phyloP scores from a whole-genome alignment of 352 stramenopile species.

The Pythium aristosporum region DNA sequence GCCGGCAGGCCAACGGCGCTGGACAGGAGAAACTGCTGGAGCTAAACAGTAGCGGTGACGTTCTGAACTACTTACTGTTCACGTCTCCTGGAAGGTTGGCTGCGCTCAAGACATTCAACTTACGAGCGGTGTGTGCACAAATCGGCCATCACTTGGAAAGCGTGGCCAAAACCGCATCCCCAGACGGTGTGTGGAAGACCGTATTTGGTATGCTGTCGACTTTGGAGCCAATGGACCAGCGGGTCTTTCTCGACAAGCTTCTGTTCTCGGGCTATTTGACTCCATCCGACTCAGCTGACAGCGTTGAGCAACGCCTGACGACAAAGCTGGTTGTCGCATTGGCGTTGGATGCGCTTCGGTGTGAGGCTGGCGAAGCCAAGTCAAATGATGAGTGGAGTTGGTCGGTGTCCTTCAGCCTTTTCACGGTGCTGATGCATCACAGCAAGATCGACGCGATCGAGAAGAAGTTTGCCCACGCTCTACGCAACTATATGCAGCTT shows the following conservation, averaged over 20 bases:
- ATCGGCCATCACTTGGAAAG: conserved; percentile 36
- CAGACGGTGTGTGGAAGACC: conserved; percentile 45
- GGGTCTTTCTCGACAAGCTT: conserved; percentile 44
- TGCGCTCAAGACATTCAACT: conserved; percentile 33
- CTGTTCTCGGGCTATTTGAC: conserved; percentile 38
- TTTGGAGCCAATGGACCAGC: conserved; percentile 36
- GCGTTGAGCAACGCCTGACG: conserved; percentile 20
- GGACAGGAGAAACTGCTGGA: conserved; percentile 36
- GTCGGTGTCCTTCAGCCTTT: conserved; percentile 42
- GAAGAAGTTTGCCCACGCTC: conserved; percentile 41
- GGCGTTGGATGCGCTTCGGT: conserved; percentile 42
- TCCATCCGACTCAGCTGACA: neutral
- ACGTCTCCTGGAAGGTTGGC: conserved; percentile 22
- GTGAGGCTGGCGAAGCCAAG: conserved; percentile 23
- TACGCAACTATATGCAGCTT: conserved; percentile 38
- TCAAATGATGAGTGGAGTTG: conserved; percentile 28
- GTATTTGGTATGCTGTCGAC: conserved; percentile 35
- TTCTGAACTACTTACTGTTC: conserved; percentile 31
- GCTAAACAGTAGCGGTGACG: conserved; percentile 38
- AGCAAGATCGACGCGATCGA: conserved; percentile 53
- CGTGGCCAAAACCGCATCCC: conserved; percentile 30
- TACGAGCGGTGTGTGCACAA: conserved; percentile 30
- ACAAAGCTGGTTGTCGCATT: conserved; percentile 46
- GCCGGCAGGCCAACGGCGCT: neutral
- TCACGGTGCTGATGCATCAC: conserved; percentile 43